Evolutionary conservation across 2,329 filamentous ascomycete species (phyloP).

Genomic region (Talaromyces amestolkiae): DNA sequence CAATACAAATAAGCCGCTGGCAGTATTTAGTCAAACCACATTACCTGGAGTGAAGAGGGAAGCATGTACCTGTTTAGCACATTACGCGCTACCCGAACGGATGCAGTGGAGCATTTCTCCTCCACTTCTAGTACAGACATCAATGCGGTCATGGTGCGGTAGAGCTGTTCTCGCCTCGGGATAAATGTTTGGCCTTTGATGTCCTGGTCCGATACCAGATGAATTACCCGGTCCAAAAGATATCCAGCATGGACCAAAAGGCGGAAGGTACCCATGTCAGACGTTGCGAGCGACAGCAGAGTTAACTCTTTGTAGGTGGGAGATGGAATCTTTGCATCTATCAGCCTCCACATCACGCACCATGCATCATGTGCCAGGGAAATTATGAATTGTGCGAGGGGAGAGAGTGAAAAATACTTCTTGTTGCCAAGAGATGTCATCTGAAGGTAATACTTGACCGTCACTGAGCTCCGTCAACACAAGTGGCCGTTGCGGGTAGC

Average conservation of each 20-base stretch:
- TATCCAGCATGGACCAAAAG: conserved; percentile 21
- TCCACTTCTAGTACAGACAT: conserved; percentile 19
- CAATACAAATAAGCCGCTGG: background rate
- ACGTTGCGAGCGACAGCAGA: conserved; percentile 19
- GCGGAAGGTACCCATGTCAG: conserved; percentile 21
- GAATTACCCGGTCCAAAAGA: conserved; percentile 19
- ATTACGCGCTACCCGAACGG: conserved; percentile 19
- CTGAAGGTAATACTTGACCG: background rate
- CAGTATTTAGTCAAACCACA: background rate
- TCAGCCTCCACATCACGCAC: background rate
- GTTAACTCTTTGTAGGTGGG: conserved; percentile 9
- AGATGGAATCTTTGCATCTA: background rate
- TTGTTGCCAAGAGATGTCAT: background rate
- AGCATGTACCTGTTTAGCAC: conserved; percentile 18
- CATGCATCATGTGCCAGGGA: background rate
- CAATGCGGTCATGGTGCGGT: conserved; percentile 20
- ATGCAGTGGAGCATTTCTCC: conserved; percentile 12
- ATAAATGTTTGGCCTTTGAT: background rate
- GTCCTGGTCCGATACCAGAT: conserved; percentile 17
- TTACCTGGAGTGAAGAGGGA: background rate
- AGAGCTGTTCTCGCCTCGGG: conserved; percentile 17
- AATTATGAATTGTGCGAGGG: background rate
- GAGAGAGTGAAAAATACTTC: background rate
- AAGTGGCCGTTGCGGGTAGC: background rate
- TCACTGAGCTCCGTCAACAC: background rate